phyloP scores from a whole-genome alignment of 2,329 filamentous ascomycete species.

The Graphilbum fragrans region DNA sequence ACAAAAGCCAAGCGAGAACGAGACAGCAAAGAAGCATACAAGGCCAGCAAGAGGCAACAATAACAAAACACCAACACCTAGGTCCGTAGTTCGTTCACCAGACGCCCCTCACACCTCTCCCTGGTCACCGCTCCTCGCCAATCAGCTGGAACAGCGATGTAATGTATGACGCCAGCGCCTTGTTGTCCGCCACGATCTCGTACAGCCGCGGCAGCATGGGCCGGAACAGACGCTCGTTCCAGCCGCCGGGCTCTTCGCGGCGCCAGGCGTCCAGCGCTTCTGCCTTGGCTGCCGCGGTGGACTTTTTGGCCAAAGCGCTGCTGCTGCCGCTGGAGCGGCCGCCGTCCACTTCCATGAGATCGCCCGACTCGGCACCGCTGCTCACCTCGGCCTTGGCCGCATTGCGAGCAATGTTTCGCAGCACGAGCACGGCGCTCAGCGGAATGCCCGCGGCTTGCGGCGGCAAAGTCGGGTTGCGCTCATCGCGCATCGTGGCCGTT shows the following conservation, averaged over 20 bases:
- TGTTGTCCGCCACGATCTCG: conserved; percentile 60
- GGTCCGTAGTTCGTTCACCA: not conserved
- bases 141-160: conserved; percentile 20
- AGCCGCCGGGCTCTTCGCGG: conserved; percentile 37
- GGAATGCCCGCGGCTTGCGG: conserved; percentile 64
- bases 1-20: not conserved
- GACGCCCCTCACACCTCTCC: not conserved
- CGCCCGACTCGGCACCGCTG: not conserved
- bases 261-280: too few species aligned
- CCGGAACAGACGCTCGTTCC: conserved; percentile 58
- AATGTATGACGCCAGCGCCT: conserved; percentile 32
- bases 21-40: not conserved
- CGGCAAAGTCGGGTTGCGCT: conserved; percentile 43
- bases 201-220: conserved; percentile 52
- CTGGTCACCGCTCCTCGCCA: conserved; percentile 10
- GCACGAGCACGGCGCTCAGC: conserved; percentile 63
- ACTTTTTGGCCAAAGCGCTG: conserved; percentile 1
- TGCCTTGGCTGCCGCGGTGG: not conserved
- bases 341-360: conserved; percentile 26
- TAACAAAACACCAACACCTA: not conserved
- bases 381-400: conserved; percentile 44
- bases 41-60: not conserved
- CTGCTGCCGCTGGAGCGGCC: not conserved
- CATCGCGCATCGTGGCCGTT: conserved; percentile 43
- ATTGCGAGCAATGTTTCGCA: conserved; percentile 66